Base-by-base conservation (phyloP, 176 grass and related monocot species). In the Stipa capillata region DNA sequence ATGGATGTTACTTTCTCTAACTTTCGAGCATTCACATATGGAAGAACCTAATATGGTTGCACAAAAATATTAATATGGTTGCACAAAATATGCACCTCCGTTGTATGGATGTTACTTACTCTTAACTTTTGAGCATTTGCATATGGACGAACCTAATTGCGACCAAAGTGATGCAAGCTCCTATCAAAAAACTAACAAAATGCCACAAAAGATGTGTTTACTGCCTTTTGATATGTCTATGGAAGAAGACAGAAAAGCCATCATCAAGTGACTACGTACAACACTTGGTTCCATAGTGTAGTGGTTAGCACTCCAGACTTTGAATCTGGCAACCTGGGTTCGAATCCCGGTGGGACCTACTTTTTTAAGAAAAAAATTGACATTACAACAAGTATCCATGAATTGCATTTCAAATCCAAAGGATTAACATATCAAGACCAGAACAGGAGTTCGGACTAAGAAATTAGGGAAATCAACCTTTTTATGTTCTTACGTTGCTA, bases 281-380 rank as follows among this genome's bases (percentile, higher is more conserved):
- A 83, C 32, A 60, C 15, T 1, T 0, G 79, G 93, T 90, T 90
- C 79, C 72, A 92, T 97, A 73, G 90, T 97, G 90, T 92, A 92
- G 90, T 78, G 85, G 93, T 88, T 90, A 92, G 80, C 93, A 93
- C 90, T 97, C 88, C 86, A 93, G 88, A 97, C 90, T 93, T 89
- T 97, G 94, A 97, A 97, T 97, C 93, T 93, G 88, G 88, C 77
- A 81, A 97, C 90, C 83, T 91, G 88, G 88, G 90, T 97, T 91
- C 90, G 45, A 97, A 97, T 97, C 88, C 85, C 88, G 73, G 83
- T 80, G 73, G 80, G 73, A 93, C 90, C 89, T 95, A 43, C 24
- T 17, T 74, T 51, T 28, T 41, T 40, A 15, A 67, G 17, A n/a
- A n/a, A n/a, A n/a, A n/a, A n/a, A n/a, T 53, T 39, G 7, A 28